Evolutionary conservation across 495 filamentous ascomycete species (phyloP).

Genomic region (Podospora australis): DNA sequence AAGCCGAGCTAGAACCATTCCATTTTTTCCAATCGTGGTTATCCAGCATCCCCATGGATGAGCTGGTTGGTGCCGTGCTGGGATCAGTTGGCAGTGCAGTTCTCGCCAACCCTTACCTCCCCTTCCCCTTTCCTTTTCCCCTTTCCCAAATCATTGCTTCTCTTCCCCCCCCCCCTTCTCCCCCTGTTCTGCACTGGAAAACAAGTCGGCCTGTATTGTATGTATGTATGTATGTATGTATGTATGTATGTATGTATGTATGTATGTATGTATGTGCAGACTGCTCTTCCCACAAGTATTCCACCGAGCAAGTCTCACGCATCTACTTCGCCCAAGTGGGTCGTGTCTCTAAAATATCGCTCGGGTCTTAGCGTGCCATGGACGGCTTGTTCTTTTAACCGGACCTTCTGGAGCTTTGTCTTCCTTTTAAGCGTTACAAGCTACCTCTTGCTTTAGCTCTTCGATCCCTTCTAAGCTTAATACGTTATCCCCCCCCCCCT

Average conservation of each 20-base stretch:
- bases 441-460: neutral
- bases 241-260: too few relatives aligned
- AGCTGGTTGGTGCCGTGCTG: too few relatives aligned
- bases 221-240: neutral
- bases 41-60: too few relatives aligned
- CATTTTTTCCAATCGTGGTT: too few relatives aligned
- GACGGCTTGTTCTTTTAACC: conserved; percentile 19
- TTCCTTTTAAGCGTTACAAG: conserved; percentile 14
- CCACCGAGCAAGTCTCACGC: conserved; percentile 10
- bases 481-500: conserved; percentile 8
- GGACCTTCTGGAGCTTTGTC: conserved; percentile 7
- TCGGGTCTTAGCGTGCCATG: conserved; percentile 12
- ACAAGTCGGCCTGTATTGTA: neutral
- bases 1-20: too few relatives aligned
- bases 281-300: neutral
- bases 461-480: conserved; percentile 7
- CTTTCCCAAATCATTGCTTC: too few relatives aligned
- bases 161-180: too few relatives aligned
- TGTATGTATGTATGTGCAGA: too few relatives aligned
- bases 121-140: neutral
- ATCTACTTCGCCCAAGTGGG: conserved; percentile 5
- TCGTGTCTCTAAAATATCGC: conserved; percentile 15
- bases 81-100: too few relatives aligned
- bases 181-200: too few relatives aligned
- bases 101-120: too few relatives aligned